These are phyloP conservation scores for Cryptococcus sp. DNA, from an alignment of 1,284 basidiomycete genomes.

Conservation along the genomic window DNA sequence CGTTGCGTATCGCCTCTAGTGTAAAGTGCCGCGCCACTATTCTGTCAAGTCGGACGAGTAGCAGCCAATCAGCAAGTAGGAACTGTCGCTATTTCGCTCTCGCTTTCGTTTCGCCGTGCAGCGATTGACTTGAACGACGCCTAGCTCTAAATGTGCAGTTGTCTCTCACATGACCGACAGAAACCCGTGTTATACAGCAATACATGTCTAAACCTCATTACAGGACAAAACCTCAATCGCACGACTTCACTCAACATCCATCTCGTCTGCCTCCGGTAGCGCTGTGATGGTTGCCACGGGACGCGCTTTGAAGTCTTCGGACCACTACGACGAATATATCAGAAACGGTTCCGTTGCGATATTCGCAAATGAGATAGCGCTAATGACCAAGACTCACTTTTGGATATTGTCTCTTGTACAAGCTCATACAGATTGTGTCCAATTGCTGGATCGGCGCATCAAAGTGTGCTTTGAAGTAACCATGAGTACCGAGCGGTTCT, in stretches of 20 bases:
- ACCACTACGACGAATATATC: slow-evolving; percentile 21
- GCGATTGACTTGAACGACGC: too few species aligned
- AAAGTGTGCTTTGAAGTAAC: slow-evolving; percentile 97
- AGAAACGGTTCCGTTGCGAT: neutral
- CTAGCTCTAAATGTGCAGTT: too few species aligned
- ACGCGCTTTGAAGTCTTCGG: slow-evolving; percentile 25
- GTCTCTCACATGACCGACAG: too few species aligned
- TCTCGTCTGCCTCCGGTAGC: slow-evolving; percentile 15
- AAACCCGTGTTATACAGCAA: too few species aligned
- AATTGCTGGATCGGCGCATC: slow-evolving; percentile 94
- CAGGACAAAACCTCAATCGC: too few species aligned
- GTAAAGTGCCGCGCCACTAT: too few species aligned
- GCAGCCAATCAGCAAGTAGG: too few species aligned
- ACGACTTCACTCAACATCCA: slow-evolving; percentile 30
- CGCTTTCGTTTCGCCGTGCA: too few species aligned
- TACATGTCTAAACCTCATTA: too few species aligned
- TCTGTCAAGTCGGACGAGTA: too few species aligned
- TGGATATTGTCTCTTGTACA: slow-evolving; percentile 89
- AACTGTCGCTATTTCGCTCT: too few species aligned
- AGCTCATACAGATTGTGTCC: slow-evolving; percentile 88
- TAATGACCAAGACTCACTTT: slow-evolving; percentile 63
- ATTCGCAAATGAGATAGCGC: neutral
- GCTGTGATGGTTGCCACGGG: neutral
- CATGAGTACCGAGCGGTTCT: slow-evolving; percentile 95
- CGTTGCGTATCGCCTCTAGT: too few species aligned